A percentile compares a stretch with the other conserved stretches of the same genome.
Conservation (phyloP, 1,284 basidiomycete species). For the Rhodofomes roseus region DNA sequence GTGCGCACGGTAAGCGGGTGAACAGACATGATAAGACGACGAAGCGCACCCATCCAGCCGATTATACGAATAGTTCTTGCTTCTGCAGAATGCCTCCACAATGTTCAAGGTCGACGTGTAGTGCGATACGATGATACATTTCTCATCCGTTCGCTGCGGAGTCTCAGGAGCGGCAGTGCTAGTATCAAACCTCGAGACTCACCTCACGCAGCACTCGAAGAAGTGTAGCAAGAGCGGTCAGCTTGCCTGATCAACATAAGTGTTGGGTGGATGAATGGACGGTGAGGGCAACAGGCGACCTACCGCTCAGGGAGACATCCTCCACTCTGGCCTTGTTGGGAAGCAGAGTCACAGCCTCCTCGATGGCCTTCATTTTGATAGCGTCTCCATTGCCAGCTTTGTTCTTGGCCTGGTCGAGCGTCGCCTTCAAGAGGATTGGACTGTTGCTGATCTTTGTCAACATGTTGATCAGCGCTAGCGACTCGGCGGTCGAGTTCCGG, state of each 20-base stretch:
- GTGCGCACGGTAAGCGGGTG: slow-evolving; percentile 7
- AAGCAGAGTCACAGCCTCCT: slow-evolving; percentile 65
- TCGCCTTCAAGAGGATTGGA: slow-evolving; percentile 79
- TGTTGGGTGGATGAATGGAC: neutral
- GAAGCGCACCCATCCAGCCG: slow-evolving; percentile 80
- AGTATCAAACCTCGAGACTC: slow-evolving; percentile 8
- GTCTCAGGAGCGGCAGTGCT: no score
- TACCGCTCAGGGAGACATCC: slow-evolving; percentile 78
- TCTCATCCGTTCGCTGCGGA: slow-evolving; percentile 73
- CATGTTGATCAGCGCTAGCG: slow-evolving; percentile 77
- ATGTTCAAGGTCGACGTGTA: slow-evolving; percentile 92
- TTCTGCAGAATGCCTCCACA: slow-evolving; percentile 82
- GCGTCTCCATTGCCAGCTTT: slow-evolving; percentile 32
- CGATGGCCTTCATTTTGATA: slow-evolving; percentile 48
- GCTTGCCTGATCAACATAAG: slow-evolving; percentile 61
- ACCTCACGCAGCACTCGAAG: slow-evolving; percentile 66
- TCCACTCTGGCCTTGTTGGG: slow-evolving; percentile 59
- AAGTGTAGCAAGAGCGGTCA: slow-evolving; percentile 73
- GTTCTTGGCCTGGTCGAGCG: slow-evolving; percentile 56
- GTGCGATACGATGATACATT: slow-evolving; percentile 89
- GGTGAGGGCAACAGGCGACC: slow-evolving; percentile 12
- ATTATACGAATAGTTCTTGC: slow-evolving; percentile 73
- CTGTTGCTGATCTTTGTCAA: slow-evolving; percentile 93
- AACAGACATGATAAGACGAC: neutral
- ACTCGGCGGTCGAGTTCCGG: slow-evolving; percentile 70